These are phyloP conservation scores for Poteriospumella lacustris DNA, from an alignment of 108 stramenopile genomes.

Conservation along the genomic window DNA sequence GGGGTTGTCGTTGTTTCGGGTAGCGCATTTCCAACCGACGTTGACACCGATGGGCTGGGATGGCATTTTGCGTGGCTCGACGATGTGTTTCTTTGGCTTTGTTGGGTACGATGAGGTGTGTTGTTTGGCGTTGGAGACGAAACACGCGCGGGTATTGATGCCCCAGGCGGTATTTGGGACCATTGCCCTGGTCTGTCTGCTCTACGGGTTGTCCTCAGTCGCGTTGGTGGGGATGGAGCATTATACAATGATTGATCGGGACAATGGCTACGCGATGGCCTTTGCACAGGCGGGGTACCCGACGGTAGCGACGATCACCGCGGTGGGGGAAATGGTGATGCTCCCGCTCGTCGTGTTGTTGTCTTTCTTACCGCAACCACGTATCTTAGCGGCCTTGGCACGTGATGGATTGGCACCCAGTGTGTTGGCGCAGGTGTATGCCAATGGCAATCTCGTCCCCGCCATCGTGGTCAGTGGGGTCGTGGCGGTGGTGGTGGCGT, in stretches of 20 bases:
- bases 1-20: conserved; percentile 62
- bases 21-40: conserved; percentile 59
- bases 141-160: conserved; percentile 66
- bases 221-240: conserved; percentile 75
- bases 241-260: conserved; percentile 58
- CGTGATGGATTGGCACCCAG: conserved; percentile 74
- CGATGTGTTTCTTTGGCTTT: conserved; percentile 79
- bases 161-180: conserved; percentile 70
- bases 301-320: conserved; percentile 58
- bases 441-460: conserved; percentile 60
- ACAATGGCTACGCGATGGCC: conserved; percentile 65
- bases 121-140: conserved; percentile 74
- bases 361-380: conserved; percentile 76
- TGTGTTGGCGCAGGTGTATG: conserved; percentile 62
- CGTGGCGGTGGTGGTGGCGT: conserved; percentile 66
- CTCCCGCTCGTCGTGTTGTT: conserved; percentile 83
- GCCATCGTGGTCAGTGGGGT: conserved; percentile 68
- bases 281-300: conserved; percentile 59
- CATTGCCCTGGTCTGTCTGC: conserved; percentile 58
- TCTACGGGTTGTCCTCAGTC: conserved; percentile 68
- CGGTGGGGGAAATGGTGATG: conserved; percentile 71
- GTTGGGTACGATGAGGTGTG: conserved; percentile 83
- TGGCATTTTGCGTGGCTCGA: conserved; percentile 67
- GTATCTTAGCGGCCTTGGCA: conserved; percentile 73
- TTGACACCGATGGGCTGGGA: conserved; percentile 53